Evolutionary conservation across 345 rosid genomes (phyloP).

Genomic region (Boechera divaricarpa): DNA sequence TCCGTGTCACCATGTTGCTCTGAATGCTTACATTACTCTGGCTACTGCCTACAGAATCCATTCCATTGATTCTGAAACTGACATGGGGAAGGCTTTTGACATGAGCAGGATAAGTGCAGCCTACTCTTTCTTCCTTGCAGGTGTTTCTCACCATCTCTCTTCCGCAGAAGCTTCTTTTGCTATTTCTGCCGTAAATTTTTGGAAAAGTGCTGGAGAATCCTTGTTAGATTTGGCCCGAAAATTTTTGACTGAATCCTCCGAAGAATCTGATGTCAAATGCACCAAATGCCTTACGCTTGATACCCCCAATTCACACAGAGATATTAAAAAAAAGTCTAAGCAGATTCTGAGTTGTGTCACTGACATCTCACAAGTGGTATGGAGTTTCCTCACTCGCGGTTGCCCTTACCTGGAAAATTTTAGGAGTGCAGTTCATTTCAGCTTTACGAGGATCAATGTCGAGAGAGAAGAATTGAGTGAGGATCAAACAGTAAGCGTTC

Average conservation of each 20-base stretch:
- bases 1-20: slow-evolving; percentile 66
- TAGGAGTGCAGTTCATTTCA: slow-evolving; percentile 54
- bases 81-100: slow-evolving; percentile 47
- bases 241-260: slow-evolving; percentile 10
- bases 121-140: slow-evolving; percentile 75
- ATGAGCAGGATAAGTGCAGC: slow-evolving; percentile 64
- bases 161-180: slow-evolving; percentile 61
- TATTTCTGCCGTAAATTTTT: slow-evolving; percentile 61
- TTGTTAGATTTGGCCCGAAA: slow-evolving; percentile 53
- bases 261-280: slow-evolving; percentile 44
- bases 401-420: slow-evolving; percentile 51
- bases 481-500: slow-evolving; percentile 42
- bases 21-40: slow-evolving; percentile 65
- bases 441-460: slow-evolving; percentile 22
- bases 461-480: slow-evolving; percentile 29
- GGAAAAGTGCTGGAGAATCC: slow-evolving; percentile 74
- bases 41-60: slow-evolving; percentile 71
- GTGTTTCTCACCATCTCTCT: slow-evolving; percentile 59
- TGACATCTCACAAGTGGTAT: slow-evolving; percentile 43
- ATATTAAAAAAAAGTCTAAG: slow-evolving; percentile 42
- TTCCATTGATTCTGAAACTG: slow-evolving; percentile 46
- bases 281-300: slow-evolving; percentile 51
- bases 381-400: slow-evolving; percentile 58
- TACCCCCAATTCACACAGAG: slow-evolving; percentile 31
- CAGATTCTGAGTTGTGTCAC: slow-evolving; percentile 55